Evolutionary conservation across 1,284 basidiomycete species (phyloP).

Genomic region (Sanghuangporus weigelae): DNA sequence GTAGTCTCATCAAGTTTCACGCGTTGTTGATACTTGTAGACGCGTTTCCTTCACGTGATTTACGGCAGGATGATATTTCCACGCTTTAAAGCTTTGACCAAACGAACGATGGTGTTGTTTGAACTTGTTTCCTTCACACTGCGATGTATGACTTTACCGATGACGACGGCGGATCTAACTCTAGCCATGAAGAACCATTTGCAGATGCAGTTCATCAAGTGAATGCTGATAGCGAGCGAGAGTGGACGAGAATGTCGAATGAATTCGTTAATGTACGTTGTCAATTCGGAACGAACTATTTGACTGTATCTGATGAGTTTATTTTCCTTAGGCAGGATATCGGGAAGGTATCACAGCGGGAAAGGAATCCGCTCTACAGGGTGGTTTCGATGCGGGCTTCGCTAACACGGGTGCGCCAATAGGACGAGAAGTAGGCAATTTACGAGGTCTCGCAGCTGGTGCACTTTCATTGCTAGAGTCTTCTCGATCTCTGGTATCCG

Average conservation of each 20-base stretch:
- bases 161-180: background rate
- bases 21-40: background rate
- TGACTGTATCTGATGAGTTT: background rate
- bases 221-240: constrained; percentile 7
- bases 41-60: background rate
- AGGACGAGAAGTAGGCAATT: constrained; percentile 64
- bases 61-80: too few species aligned
- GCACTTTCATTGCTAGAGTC: constrained; percentile 45
- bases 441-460: constrained; percentile 64
- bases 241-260: constrained; percentile 15
- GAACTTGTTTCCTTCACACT: background rate
- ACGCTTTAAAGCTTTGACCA: too few species aligned
- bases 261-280: constrained; percentile 10
- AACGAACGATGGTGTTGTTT: background rate
- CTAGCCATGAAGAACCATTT: background rate
- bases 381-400: constrained; percentile 80
- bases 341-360: constrained; percentile 84
- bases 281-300: background rate
- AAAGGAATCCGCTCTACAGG: constrained; percentile 74
- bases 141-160: constrained; percentile 11
- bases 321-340: constrained; percentile 63
- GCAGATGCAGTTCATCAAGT: background rate
- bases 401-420: constrained; percentile 65
- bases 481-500: background rate
- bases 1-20: background rate